These are phyloP conservation scores for Chlamydomonas incerta DNA, from an alignment of 139 green algal genomes.

Conservation along the genomic window DNA sequence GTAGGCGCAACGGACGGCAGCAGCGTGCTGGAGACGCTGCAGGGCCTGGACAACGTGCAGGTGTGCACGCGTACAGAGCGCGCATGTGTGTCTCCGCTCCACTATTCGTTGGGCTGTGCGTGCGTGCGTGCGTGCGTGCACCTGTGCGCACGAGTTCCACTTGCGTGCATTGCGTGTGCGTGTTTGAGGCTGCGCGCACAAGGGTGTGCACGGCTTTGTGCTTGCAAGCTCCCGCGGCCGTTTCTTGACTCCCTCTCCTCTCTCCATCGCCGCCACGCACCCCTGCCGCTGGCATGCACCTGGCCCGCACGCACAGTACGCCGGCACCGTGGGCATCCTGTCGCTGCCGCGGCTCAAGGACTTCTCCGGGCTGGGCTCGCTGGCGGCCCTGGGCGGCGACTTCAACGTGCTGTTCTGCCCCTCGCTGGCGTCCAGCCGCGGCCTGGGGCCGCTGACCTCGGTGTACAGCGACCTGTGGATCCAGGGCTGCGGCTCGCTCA, in stretches of 20 bases:
- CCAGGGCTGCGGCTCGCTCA: not conserved
- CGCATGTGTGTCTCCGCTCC: too few species aligned
- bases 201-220: too few species aligned
- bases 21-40: constrained; percentile 18
- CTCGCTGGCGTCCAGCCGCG: not conserved
- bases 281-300: too few species aligned
- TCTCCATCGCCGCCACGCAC: not conserved
- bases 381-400: not conserved
- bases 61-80: not conserved
- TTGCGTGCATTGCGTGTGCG: too few species aligned
- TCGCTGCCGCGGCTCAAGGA: not conserved
- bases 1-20: not conserved
- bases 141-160: too few species aligned
- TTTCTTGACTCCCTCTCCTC: too few species aligned
- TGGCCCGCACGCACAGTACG: constrained; percentile 27
- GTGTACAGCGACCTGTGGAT: constrained; percentile 23
- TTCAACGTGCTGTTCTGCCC: constrained; percentile 35
- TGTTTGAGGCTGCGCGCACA: too few species aligned
- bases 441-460: not conserved
- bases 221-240: too few species aligned
- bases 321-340: not conserved
- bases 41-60: constrained; percentile 24
- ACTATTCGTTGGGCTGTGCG: too few species aligned
- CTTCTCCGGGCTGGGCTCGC: constrained; percentile 3
- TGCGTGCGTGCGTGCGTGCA: not conserved